Evolutionary conservation across 2,329 filamentous ascomycete species (phyloP).

Genomic region (Penicillium sp.): DNA sequence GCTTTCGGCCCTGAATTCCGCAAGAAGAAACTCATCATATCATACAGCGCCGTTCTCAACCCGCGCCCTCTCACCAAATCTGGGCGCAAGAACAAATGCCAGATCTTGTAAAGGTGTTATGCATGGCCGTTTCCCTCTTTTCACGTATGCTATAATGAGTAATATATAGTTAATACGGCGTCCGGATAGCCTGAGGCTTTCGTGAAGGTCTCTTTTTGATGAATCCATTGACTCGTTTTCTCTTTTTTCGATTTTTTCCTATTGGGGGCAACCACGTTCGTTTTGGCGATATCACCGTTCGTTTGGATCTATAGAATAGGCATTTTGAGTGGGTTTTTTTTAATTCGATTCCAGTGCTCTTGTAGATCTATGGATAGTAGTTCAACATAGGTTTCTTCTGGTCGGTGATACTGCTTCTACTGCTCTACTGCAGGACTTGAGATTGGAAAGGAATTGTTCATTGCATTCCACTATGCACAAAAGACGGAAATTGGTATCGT

Average conservation of each 20-base stretch:
- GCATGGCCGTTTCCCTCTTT: constrained; percentile 18
- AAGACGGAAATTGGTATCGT: constrained; percentile 5
- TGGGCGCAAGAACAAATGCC: constrained; percentile 47
- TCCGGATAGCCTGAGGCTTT: constrained; percentile 32
- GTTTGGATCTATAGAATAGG: neutral
- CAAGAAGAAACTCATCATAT: neutral
- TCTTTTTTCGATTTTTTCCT: constrained; percentile 2
- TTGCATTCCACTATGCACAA: constrained; percentile 1
- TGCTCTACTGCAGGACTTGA: neutral
- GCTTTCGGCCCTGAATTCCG: neutral
- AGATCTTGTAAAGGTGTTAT: constrained; percentile 41
- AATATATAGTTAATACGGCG: constrained; percentile 42
- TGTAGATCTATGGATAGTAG: neutral
- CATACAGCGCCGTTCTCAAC: constrained; percentile 48
- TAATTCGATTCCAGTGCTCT: neutral
- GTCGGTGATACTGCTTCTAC: neutral
- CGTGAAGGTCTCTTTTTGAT: constrained; percentile 24
- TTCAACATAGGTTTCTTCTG: neutral
- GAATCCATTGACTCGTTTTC: constrained; percentile 27
- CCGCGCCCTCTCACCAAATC: constrained; percentile 47
- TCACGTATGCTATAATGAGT: constrained; percentile 34
- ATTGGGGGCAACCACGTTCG: neutral
- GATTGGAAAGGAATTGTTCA: neutral
- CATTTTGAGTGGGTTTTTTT: neutral
- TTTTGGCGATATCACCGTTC: neutral